Percentiles rank a stretch among this genome's conserved stretches.
phyloP scores from a whole-genome alignment of 768 basidiomycete species.

The Calocybe cyanea region DNA sequence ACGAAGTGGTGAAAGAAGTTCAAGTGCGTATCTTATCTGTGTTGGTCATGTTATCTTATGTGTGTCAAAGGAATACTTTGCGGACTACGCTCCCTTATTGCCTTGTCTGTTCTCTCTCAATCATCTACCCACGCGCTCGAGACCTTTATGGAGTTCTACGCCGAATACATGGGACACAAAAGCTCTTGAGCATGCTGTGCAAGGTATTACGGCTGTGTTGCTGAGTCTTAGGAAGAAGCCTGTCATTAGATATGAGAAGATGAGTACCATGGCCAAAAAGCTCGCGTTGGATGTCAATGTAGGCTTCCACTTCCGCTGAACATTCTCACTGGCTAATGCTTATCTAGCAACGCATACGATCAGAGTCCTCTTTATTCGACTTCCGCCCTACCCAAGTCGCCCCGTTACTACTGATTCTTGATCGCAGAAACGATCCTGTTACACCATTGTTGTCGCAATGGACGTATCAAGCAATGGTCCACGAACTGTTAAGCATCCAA shows the following conservation, averaged over 20 bases:
- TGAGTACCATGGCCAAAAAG: conserved; percentile 90
- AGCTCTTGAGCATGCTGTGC: conserved; percentile 75
- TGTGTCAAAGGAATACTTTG: conserved; percentile 95
- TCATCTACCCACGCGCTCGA: conserved; percentile 57
- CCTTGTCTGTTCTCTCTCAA: conserved; percentile 87
- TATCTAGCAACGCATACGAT: conserved; percentile 69
- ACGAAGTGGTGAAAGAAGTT: conserved; percentile 94
- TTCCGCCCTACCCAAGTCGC: conserved; percentile 87
- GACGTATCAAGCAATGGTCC: conserved; percentile 99
- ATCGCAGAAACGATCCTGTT: conserved; percentile 94
- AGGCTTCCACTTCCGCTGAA: conserved; percentile 13
- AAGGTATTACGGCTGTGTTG: conserved; percentile 80
- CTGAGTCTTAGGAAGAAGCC: conserved; percentile 97
- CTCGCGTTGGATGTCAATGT: conserved; percentile 86
- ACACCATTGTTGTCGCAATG: conserved; percentile 95
- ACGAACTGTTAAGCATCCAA: conserved; percentile 89
- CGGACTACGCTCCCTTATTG: conserved; percentile 88
- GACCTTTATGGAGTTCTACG: conserved; percentile 68
- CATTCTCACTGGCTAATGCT: neutral
- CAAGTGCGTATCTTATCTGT: conserved; percentile 57
- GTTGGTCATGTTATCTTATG: conserved; percentile 3
- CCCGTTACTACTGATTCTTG: conserved; percentile 87
- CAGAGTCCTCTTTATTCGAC: conserved; percentile 84
- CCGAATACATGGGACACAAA: conserved; percentile 70
- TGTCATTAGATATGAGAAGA: conserved; percentile 88